These are phyloP conservation scores for Allantophomopsis lycopodina DNA, from an alignment of 2,329 filamentous ascomycete species.

Conservation along the genomic window DNA sequence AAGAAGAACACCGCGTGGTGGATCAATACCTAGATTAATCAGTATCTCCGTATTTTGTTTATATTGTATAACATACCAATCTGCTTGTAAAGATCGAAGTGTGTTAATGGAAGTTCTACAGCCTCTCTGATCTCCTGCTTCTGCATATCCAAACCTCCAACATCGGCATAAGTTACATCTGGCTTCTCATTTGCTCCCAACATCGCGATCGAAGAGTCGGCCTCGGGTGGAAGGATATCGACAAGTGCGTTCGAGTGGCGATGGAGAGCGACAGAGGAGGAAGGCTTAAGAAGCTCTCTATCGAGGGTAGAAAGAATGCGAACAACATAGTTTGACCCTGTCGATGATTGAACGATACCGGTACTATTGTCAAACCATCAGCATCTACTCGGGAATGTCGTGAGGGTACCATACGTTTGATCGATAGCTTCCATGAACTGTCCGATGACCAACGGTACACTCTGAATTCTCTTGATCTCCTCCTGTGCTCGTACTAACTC, in stretches of 20 bases:
- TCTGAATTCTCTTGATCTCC: conserved; percentile 99
- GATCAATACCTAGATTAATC: conserved; percentile 51
- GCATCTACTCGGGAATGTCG: neutral
- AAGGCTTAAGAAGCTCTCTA: conserved; percentile 94
- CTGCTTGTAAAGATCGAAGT: conserved; percentile 96
- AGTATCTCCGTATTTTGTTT: neutral
- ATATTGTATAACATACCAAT: conserved; percentile 43
- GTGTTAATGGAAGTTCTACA: conserved; percentile 89
- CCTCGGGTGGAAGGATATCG: conserved; percentile 96
- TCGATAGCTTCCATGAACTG: conserved; percentile 99
- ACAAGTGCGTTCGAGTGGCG: conserved; percentile 97
- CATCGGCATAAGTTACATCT: conserved; percentile 94
- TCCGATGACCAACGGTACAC: conserved; percentile 91
- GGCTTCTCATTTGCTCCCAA: conserved; percentile 93
- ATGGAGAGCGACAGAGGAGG: conserved; percentile 92
- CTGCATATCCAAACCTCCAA: conserved; percentile 97
- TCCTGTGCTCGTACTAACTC: conserved; percentile 96
- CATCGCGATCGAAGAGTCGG: conserved; percentile 98
- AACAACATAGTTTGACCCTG: conserved; percentile 97
- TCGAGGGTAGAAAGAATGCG: conserved; percentile 96
- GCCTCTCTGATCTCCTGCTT: conserved; percentile 99
- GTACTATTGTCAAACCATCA: conserved; percentile 42
- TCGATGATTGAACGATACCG: conserved; percentile 96
- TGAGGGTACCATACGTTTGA: conserved; percentile 60
- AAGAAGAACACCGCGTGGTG: conserved; percentile 86